Base-by-base conservation (phyloP, 768 basidiomycete species). In the Exsudoporus frostii region DNA sequence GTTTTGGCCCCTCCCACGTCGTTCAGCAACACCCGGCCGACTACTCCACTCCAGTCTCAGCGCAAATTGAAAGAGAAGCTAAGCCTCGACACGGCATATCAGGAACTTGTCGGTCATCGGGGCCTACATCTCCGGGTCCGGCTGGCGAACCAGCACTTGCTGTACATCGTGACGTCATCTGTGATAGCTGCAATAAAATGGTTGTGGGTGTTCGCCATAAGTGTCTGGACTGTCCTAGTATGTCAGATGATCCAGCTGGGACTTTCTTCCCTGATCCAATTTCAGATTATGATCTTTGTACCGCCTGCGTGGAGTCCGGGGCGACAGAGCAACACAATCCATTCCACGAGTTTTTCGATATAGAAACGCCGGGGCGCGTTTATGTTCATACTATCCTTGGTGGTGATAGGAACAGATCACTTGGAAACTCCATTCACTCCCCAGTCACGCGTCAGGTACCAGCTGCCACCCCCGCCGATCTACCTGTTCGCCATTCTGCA, bases 141-240 rank as follows among this genome's bases (percentile, higher is more conserved):
- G 20, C 24, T 24, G 20, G 37, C 37, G 42, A 55, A 45, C n/a
- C 30, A 33, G 24, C 34, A n/a, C 37, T 33, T n/a, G 10, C 54
- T 24, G 58, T 85, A 36, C 88, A 90, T 65, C 64, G 46, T 30
- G 79, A 79, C 27, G 71, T 90, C n/a, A 42, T 75, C 9, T 94
- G 91, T 66, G 87, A 93, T 66, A 60, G 59, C 15, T 94, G 91
- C 67, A 58, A 76, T 6, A 58, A 69, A 20, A 77, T 69, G 4
- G 75, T 92, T 36, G 71, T 78, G 50, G 91, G 90, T 11, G 65
- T 83, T 50, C 77, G 92, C 40, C 84, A 90, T 67, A 93, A 92
- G 68, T 93, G 91, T 62, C 69, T 90, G 20, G 86, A 90, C 58
- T 92, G 90, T 66, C 74, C 77, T 44, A 77, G 87, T 88, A 64